Base-by-base conservation (phyloP, 495 filamentous ascomycete genomes). In the Aspergillus olivimuriae region DNA sequence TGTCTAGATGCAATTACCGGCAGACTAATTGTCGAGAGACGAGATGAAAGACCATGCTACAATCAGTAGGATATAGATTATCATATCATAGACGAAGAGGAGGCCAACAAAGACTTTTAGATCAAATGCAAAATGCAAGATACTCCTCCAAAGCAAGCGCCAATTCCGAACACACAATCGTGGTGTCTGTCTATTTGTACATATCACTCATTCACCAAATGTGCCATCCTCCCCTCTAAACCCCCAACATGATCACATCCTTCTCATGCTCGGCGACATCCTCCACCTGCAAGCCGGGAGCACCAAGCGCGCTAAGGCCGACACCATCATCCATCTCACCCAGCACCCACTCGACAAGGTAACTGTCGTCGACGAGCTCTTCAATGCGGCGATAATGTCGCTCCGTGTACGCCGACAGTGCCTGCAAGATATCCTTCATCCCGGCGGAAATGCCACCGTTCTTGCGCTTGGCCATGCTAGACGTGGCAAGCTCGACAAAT, bases 311-410 rank as follows among this genome's bases (percentile, higher is more conserved):
- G 37, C 62, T 62, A 23, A 68, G 57, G 4, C 63, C 66, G 18
- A 75, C 55, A 48, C 65, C 71, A 43, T 80, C 84, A 57, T 94
- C 90, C 94, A 99, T 99, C 70, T 95, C 84, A 50, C 77, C 72
- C 36, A 99, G 69, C 34, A 92, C 86, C 73, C 90, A 97, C 62
- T 94, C 88, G 8, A 99, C 77, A 47, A 99, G 64, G 62, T 86
- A 97, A 56, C 88, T 94, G 66, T 96, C 91, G 62, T 96, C 90
- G n/a, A 84, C 76, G 39, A 95, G 67, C 52, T 90, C 87, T 58
- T 95, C 90, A 47, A 91, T 72, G 38, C 89, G 74, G 57, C 80
- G 81, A 56, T 92, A 94, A 60, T 97, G 92, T 50, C 89, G 74
- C 72, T 96, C 87, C 0, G 89, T 95, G 57, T 99, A 97, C 7